phyloP scores from a whole-genome alignment of 805 yeast species.

The Priceomyces melissophilus region DNA sequence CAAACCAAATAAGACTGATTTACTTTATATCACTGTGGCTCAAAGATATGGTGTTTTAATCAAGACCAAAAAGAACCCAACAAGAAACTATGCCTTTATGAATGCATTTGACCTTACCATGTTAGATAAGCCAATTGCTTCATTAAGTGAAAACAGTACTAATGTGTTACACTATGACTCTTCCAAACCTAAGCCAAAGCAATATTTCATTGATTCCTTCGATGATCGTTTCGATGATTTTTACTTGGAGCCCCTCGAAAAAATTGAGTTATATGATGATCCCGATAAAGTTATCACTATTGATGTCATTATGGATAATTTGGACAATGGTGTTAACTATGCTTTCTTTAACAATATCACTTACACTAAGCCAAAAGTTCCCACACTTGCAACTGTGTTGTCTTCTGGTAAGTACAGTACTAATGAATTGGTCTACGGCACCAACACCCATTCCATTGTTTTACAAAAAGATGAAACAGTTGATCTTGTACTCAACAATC shows the following conservation, averaged over 20 bases:
- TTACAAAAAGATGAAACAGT: conserved; percentile 60
- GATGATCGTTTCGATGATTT: conserved; percentile 70
- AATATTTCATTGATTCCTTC: conserved; percentile 25
- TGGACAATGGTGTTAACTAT: conserved; percentile 72
- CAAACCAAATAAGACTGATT: conserved; percentile 52
- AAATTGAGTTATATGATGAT: conserved; percentile 48
- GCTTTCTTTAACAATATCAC: conserved; percentile 72
- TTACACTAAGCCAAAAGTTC: conserved; percentile 64
- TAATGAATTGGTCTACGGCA: conserved; percentile 66
- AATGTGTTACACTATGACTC: conserved; percentile 53
- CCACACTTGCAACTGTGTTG: conserved; percentile 62
- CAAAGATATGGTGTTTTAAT: conserved; percentile 76
- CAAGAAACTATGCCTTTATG: conserved; percentile 57
- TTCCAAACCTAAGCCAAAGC: conserved; percentile 15
- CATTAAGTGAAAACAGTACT: conserved; percentile 49
- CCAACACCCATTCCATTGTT: conserved; percentile 62
- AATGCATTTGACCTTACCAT: conserved; percentile 60
- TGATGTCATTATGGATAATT: conserved; percentile 60
- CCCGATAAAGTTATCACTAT: conserved; percentile 61
- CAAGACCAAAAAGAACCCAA: conserved; percentile 45
- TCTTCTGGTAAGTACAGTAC: conserved; percentile 57
- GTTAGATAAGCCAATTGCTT: conserved; percentile 67
- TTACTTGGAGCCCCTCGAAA: conserved; percentile 61
- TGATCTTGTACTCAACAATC: conserved; percentile 75
- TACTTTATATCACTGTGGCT: conserved; percentile 69